phyloP scores from a whole-genome alignment of 768 basidiomycete genomes.

The Inosperma sp. region DNA sequence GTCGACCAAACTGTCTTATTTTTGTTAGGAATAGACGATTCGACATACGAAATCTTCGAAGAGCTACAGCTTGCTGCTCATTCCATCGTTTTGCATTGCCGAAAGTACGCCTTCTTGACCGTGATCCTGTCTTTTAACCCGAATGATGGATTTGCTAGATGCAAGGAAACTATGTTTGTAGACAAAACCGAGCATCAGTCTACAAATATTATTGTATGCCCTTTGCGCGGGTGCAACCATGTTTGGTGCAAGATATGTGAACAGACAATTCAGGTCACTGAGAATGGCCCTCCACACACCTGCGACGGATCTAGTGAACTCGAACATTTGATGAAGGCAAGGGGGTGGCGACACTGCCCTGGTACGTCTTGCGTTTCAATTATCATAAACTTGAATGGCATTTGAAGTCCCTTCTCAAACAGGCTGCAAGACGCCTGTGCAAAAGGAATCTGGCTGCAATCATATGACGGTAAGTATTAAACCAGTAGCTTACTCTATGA shows the following conservation, averaged over 20 bases:
- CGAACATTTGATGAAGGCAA: constrained; percentile 40
- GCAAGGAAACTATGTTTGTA: constrained; percentile 45
- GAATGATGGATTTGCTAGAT: constrained; percentile 33
- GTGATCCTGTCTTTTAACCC: not conserved
- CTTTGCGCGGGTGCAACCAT: constrained; percentile 42
- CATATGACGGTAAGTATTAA: constrained; percentile 48
- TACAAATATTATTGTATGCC: constrained; percentile 42
- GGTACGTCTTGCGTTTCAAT: constrained; percentile 29
- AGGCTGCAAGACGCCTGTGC: constrained; percentile 46
- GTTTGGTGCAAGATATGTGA: constrained; percentile 63
- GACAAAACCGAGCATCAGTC: constrained; percentile 46
- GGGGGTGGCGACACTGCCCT: constrained; percentile 61
- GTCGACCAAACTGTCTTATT: constrained; percentile 10
- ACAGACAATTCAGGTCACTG: constrained; percentile 31
- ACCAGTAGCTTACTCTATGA: not conserved
- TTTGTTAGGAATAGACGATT: constrained; percentile 31
- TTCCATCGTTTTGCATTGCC: constrained; percentile 41
- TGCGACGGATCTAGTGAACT: constrained; percentile 56
- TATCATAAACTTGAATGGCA: constrained; percentile 1
- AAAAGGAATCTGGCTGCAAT: constrained; percentile 48
- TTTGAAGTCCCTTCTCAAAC: not conserved
- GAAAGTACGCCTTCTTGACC: constrained; percentile 37
- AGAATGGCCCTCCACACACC: constrained; percentile 43
- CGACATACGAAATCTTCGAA: constrained; percentile 25
- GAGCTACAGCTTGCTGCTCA: constrained; percentile 31